Base-by-base conservation (phyloP, 1,284 basidiomycete species). In the Wolfiporia cocos region DNA sequence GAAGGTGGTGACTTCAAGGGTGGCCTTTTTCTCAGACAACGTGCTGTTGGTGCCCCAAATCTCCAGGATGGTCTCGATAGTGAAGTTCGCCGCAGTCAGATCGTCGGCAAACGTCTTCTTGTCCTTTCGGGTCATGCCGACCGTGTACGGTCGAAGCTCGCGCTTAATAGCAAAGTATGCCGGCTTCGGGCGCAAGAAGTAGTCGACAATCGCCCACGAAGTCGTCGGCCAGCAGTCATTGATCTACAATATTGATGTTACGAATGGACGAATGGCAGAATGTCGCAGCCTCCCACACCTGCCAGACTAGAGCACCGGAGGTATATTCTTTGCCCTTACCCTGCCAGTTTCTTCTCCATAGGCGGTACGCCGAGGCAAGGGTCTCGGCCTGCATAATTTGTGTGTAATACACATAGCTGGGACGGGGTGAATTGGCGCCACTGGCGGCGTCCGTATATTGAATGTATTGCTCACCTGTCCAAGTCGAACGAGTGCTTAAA, bases 401-500 rank as follows among this genome's bases (percentile, higher is more conserved):
- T 0, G 79, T 82, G 49, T 74, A 73, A 52, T 73, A 83, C n/a
- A 73, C 68, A 56, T 80, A 71, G 37, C 78, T 81, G 44, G 6
- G 28, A 24, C 30, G 39, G 31, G 26, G 20, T 19, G 40, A 29
- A 28, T 19, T 9, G 21, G 26, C 28, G 34, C 42, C n/a, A 39
- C 43, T 43, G 43, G 20, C 21, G 38, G 38, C 30, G 19, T 31
- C 32, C 43, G 41, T 45, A 29, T 39, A 34, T 41, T 39, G 18
- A 36, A 22, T 41, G 22, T 35, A 24, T 37, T 39, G 53, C 50
- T 43, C 47, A 56, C 53, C 81, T 86, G 57, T 90, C 84, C 68
- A 92, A 86, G 57, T 92, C 86, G 57, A 92, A 91, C 0, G 85
- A 73, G 59, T 92, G 88, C 62, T 79, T 88, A 67, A 91, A 90